Conservation (phyloP, 768 basidiomycete genomes). For the Auriscalpium vulgare region DNA sequence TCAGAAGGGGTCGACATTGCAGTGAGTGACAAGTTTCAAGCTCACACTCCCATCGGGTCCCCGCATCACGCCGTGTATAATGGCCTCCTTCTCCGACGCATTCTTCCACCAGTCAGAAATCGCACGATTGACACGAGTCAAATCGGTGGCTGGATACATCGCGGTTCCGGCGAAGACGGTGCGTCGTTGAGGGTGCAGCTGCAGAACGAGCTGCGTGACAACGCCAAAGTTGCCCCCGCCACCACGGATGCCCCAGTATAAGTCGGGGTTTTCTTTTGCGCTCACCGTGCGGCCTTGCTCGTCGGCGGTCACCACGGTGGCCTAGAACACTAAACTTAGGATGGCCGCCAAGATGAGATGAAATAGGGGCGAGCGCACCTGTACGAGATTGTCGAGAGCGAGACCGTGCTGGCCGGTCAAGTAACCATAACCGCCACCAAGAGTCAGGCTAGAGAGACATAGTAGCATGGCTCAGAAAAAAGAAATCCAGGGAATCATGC, state of each 20-base stretch:
- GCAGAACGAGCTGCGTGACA: conserved; percentile 42
- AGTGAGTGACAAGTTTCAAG: not conserved
- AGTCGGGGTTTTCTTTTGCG: conserved; percentile 23
- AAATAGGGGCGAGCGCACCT: conserved; percentile 22
- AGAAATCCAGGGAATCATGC: not conserved
- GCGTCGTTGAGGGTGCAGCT: conserved; percentile 20
- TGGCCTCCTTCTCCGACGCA: conserved; percentile 1
- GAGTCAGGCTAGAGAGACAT: conserved; percentile 7
- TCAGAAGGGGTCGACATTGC: conserved; percentile 12
- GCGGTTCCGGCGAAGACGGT: conserved; percentile 17
- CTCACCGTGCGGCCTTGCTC: conserved; percentile 28
- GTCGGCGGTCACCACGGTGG: conserved; percentile 35
- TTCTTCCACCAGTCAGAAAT: not conserved
- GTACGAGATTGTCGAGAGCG: conserved; percentile 36
- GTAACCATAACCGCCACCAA: conserved; percentile 15
- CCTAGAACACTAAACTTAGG: conserved; percentile 17
- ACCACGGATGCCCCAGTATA: conserved; percentile 44
- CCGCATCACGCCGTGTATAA: not conserved
- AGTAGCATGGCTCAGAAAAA: not conserved
- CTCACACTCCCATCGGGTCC: conserved; percentile 11
- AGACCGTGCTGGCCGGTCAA: conserved; percentile 26
- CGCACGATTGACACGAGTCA: not conserved
- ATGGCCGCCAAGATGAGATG: not conserved
- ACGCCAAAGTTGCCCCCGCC: conserved; percentile 46
- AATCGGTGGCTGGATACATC: not conserved